Percentiles rank a stretch among this genome's conserved stretches.
Evolutionary conservation across 179 eudicot species (phyloP).

Genomic region (Amaranthus tricolor): DNA sequence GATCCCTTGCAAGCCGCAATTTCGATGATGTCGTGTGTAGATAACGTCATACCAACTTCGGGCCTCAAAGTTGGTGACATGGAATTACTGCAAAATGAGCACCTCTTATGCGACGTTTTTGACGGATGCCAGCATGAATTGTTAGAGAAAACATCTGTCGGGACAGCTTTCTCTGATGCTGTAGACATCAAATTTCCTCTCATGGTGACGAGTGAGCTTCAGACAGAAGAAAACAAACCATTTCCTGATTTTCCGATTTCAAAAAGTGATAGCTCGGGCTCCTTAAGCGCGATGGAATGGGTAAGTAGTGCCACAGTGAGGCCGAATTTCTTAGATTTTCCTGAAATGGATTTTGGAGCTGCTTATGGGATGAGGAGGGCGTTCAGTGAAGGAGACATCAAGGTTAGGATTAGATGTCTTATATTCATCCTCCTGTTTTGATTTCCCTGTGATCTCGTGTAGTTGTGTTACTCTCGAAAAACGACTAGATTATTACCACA

Average conservation of each 20-base stretch:
- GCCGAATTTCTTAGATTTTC: constrained; percentile 72
- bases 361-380: constrained; percentile 90
- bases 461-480: too few species aligned
- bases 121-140: constrained; percentile 78
- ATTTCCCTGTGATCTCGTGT: constrained; percentile 2
- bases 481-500: too few species aligned
- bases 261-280: constrained; percentile 72
- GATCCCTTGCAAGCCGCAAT: constrained; percentile 70
- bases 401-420: constrained; percentile 47
- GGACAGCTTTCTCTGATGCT: constrained; percentile 49
- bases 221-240: constrained; percentile 32
- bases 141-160: constrained; percentile 54
- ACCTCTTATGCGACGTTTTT: constrained; percentile 64
- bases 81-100: constrained; percentile 55
- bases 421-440: neutral
- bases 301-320: constrained; percentile 38
- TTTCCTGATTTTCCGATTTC: constrained; percentile 38
- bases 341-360: constrained; percentile 56
- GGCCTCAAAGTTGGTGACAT: constrained; percentile 50
- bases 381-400: constrained; percentile 91
- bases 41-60: constrained; percentile 46
- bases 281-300: constrained; percentile 74
- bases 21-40: constrained; percentile 70
- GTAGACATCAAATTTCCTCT: constrained; percentile 49
- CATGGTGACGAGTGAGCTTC: constrained; percentile 39